These are phyloP conservation scores for Phlebiopsis gigantea DNA, from an alignment of 768 basidiomycete species.

Conservation along the genomic window DNA sequence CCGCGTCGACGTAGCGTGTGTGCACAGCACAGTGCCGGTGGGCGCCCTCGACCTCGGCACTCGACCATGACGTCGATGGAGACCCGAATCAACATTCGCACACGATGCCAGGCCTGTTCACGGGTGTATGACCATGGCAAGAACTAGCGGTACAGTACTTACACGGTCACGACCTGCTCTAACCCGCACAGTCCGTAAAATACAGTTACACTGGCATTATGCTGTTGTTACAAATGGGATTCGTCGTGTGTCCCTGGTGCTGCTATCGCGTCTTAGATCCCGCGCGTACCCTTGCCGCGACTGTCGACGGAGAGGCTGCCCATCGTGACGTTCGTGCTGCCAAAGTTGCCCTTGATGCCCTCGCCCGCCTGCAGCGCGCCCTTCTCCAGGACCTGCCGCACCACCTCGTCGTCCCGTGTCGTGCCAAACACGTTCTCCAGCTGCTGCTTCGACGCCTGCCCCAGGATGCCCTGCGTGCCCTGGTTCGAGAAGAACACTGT, in stretches of 20 bases:
- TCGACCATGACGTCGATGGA: no score
- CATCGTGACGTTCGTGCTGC: constrained; percentile 21
- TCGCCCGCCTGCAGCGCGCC: constrained; percentile 57
- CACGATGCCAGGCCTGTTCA: no score
- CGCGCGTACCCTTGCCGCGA: constrained; percentile 33
- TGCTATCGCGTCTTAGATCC: constrained; percentile 10
- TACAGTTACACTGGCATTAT: not conserved
- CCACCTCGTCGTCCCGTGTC: constrained; percentile 58
- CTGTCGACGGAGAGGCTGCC: constrained; percentile 35
- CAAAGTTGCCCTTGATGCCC: constrained; percentile 27
- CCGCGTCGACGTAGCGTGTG: no score
- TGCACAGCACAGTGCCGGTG: no score
- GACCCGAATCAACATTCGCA: no score
- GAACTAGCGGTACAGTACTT: no score
- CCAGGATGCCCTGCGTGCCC: constrained; percentile 73
- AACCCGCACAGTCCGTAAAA: no score
- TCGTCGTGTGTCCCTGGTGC: not conserved
- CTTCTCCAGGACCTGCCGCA: constrained; percentile 52
- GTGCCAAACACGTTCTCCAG: constrained; percentile 71
- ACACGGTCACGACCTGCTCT: no score
- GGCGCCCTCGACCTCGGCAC: no score
- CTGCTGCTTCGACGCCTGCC: constrained; percentile 75
- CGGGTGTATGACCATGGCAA: no score
- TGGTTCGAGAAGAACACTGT: constrained; percentile 64
- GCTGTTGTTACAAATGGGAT: not conserved